Percentiles rank a stretch among this genome's conserved stretches.
Evolutionary conservation across 2,329 filamentous ascomycete species (phyloP).

Genomic region (Colletotrichum shisoi): DNA sequence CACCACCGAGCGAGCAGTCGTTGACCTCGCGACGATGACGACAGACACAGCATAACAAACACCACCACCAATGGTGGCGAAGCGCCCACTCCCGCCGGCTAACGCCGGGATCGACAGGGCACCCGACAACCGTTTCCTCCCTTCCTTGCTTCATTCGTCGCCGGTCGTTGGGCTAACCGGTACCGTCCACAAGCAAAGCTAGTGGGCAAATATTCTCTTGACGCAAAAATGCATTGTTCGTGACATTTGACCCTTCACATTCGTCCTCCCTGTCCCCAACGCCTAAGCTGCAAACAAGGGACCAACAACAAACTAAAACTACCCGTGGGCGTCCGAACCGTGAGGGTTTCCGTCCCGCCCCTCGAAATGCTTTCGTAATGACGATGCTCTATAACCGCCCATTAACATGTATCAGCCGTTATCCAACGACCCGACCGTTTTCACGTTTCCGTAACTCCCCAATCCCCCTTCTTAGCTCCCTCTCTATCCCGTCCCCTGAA

Average conservation of each 20-base stretch:
- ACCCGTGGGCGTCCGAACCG: neutral
- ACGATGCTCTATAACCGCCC: neutral
- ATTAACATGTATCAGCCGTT: neutral
- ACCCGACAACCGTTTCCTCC: neutral
- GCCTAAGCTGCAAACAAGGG: neutral
- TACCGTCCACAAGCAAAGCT: too few relatives aligned
- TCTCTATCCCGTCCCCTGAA: neutral
- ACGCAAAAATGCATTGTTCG: too few relatives aligned
- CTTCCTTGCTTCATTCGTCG: neutral
- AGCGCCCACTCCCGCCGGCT: slow-evolving; percentile 5
- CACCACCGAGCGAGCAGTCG: neutral
- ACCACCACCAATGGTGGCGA: neutral
- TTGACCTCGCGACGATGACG: neutral
- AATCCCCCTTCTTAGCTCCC: neutral
- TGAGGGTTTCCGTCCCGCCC: neutral
- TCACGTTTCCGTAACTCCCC: neutral
- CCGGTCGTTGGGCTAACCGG: too few relatives aligned
- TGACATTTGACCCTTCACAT: neutral
- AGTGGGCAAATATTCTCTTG: too few relatives aligned
- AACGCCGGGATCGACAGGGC: slow-evolving; percentile 17
- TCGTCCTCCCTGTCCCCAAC: neutral
- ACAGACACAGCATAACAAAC: neutral
- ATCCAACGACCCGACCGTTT: neutral
- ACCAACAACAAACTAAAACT: neutral
- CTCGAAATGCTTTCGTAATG: neutral